A percentile compares a stretch with the other conserved stretches of the same genome.
These are phyloP conservation scores for Pichia sp. DNA, from an alignment of 1,139 yeast species.

Conservation along the genomic window DNA sequence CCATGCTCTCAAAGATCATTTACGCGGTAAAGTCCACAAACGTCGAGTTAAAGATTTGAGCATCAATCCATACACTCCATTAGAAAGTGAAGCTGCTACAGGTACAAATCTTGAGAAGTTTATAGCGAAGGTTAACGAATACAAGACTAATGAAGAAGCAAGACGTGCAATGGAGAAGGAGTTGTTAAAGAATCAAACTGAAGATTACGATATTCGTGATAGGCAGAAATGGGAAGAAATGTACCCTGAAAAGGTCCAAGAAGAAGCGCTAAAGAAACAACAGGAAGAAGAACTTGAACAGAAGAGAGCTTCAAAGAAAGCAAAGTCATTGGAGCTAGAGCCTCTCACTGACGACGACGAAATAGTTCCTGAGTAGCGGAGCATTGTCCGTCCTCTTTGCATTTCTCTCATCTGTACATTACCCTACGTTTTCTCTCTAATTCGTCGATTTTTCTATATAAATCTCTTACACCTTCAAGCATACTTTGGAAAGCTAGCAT, in stretches of 20 bases:
- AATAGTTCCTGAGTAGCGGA: no score
- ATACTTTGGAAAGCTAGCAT: not conserved
- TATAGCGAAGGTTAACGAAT: constrained; percentile 50
- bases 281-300: constrained; percentile 6
- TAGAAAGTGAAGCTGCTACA: constrained; percentile 87
- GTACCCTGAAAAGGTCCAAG: constrained; percentile 18
- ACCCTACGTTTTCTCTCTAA: not conserved
- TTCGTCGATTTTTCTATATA: no score
- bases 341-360: constrained; percentile 10
- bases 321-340: constrained; percentile 9
- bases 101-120: constrained; percentile 70
- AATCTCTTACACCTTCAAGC: not conserved
- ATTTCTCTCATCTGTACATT: no score
- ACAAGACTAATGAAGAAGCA: constrained; percentile 22
- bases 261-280: constrained; percentile 8
- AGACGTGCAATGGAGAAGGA: constrained; percentile 24
- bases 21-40: constrained; percentile 72
- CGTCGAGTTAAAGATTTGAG: constrained; percentile 73
- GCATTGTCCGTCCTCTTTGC: no score
- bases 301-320: constrained; percentile 10
- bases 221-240: constrained; percentile 20
- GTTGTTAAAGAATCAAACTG: constrained; percentile 20
- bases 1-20: constrained; percentile 63
- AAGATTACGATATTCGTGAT: constrained; percentile 27
- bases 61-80: constrained; percentile 74